These are phyloP conservation scores for Cladosporium velox DNA, from an alignment of 2,329 filamentous ascomycete species.

Conservation along the genomic window DNA sequence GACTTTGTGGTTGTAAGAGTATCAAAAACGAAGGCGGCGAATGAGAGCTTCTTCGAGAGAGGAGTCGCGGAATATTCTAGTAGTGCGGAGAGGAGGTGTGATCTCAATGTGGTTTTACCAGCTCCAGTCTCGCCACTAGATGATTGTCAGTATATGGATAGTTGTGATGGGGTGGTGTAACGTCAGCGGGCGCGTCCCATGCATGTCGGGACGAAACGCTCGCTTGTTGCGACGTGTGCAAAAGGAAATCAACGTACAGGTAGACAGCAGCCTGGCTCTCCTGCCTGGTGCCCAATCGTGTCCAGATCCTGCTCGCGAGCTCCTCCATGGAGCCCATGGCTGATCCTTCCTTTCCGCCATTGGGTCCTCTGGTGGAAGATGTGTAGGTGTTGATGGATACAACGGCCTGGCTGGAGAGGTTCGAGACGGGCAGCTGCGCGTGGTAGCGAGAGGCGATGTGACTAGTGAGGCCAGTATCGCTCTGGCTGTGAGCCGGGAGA, in stretches of 20 bases:
- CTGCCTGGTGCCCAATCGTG: conserved; percentile 79
- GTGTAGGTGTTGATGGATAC: conserved; percentile 95
- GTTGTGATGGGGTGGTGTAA: not conserved
- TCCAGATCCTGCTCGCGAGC: conserved; percentile 81
- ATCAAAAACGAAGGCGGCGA: conserved; percentile 94
- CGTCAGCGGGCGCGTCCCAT: not conserved
- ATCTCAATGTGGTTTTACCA: conserved; percentile 91
- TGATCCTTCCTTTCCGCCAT: conserved; percentile 89
- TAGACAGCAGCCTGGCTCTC: conserved; percentile 95
- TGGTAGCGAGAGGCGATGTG: conserved; percentile 90
- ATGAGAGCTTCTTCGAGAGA: conserved; percentile 86
- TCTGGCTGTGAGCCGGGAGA: conserved; percentile 79
- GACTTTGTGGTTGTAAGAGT: conserved; percentile 96
- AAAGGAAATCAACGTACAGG: conserved; percentile 63
- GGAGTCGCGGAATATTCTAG: conserved; percentile 90
- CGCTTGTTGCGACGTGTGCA: not conserved
- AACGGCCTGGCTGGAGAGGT: conserved; percentile 86
- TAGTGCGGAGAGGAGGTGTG: conserved; percentile 81
- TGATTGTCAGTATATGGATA: conserved; percentile 23
- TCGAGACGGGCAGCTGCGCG: conserved; percentile 82
- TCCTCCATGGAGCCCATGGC: conserved; percentile 92
- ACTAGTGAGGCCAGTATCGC: conserved; percentile 68
- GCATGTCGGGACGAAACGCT: not conserved
- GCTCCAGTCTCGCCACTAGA: conserved; percentile 88
- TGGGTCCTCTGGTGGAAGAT: conserved; percentile 79